Evolutionary conservation across 1,139 yeast genomes (phyloP), one percentile per base, ranked within the genome.

Genomic region (Yamadazyma blattariae): DNA sequence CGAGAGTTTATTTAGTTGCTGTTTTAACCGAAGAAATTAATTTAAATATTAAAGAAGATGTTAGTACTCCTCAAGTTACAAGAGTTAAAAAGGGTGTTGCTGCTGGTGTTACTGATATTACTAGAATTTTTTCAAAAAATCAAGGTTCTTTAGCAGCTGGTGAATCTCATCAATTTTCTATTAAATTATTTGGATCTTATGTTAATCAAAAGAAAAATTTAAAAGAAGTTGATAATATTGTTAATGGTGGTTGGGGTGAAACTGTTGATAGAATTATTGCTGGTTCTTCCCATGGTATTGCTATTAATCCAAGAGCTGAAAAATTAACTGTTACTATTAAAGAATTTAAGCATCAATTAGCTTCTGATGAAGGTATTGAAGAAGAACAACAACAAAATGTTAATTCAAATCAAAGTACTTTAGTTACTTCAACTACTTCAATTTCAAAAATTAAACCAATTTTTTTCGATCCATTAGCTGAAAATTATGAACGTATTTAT

Each of bases 231-330:
- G 59, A 52, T 21, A 24, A 25, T n/a, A 38, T 46, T 12, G 50
- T 63, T 38, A 83, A 83, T 56, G 74, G 79, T 42, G 96, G 96
- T 34, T 88, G 96, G 96, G 96, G 96, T 60, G 94, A 83, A 46
- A 64, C 85, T 34, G 77, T 84, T 23, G 90, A 87, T 50, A 69
- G 95, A 52, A 83, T 88, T 45, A 82, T 88, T 45, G 58, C 78
- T 19, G 95, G 95, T 23, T 77, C 94, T 1, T 77, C 75, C 41
- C 77, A 75, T 39, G 96, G 96, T 47, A 80, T 88, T 37, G 89
- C 92, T 5, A 74, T 84, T 24, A 86, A 86, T 45, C 92, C 94
- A 22, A 73, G 94, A 56, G 92, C 95, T 7, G 89, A 83, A 48
- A 74, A 72, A 40, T 68, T 87, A 48, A 74, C 79, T 25, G 76